Conservation (phyloP, 371 early-diverging fungal species). For the Haplosporangium sp. region DNA sequence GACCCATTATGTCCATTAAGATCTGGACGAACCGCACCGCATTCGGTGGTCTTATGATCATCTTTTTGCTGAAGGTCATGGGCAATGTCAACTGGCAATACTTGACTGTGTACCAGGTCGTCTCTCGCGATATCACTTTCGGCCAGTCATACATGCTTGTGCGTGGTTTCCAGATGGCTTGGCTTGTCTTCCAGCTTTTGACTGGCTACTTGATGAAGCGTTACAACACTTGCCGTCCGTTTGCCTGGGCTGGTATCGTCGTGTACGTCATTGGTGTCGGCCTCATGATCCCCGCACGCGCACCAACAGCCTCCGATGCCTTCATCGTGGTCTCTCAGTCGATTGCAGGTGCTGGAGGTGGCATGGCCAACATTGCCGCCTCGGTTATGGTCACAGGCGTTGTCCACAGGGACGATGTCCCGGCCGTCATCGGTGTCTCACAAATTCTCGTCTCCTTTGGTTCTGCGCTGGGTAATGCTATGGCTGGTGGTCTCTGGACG, state of each 20-base stretch:
- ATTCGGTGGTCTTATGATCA: conserved; percentile 58
- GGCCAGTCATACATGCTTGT: conserved; percentile 50
- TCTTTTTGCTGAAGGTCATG: conserved; percentile 59
- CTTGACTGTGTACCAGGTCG: conserved; percentile 57
- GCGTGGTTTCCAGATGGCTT: conserved; percentile 58
- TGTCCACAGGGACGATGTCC: conserved; percentile 52
- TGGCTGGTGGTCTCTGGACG: conserved; percentile 62
- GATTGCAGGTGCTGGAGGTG: conserved; percentile 59
- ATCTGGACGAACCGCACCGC: conserved; percentile 60
- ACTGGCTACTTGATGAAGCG: conserved; percentile 56
- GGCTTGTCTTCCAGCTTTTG: conserved; percentile 46
- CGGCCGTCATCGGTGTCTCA: conserved; percentile 56
- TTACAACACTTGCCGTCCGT: conserved; percentile 55
- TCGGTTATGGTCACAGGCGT: conserved; percentile 43
- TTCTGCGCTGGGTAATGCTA: conserved; percentile 56
- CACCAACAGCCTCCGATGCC: conserved; percentile 52
- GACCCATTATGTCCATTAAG: conserved; percentile 61
- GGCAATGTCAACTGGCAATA: conserved; percentile 58
- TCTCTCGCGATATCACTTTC: conserved; percentile 55
- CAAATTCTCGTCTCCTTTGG: conserved; percentile 58
- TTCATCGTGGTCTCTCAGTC: conserved; percentile 59
- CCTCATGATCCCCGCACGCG: conserved; percentile 62
- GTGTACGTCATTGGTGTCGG: conserved; percentile 57
- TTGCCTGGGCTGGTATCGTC: conserved; percentile 56
- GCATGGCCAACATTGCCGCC: conserved; percentile 55